Evolutionary conservation across 2,329 filamentous ascomycete species (phyloP).

Genomic region (Beauveria brongniartii): DNA sequence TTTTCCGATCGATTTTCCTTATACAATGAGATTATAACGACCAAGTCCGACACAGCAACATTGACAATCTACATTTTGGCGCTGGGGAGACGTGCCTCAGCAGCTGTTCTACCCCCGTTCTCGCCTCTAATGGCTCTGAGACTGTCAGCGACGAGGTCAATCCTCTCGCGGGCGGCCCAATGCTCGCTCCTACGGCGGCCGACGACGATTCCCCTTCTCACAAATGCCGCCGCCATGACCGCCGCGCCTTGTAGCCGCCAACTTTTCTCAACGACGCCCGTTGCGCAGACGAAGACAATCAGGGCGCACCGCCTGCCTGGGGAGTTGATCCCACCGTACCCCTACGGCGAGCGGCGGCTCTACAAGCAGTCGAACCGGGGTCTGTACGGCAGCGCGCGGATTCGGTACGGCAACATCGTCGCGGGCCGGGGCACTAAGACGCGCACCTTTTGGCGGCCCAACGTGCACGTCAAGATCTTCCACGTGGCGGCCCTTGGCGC

Average conservation of each 20-base stretch:
- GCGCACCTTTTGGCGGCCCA: constrained; percentile 62
- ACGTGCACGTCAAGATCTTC: constrained; percentile 61
- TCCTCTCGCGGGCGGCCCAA: constrained; percentile 4
- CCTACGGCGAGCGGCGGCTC: constrained; percentile 58
- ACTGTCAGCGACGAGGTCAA: constrained; percentile 6
- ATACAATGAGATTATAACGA: neutral
- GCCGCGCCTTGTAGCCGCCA: constrained; percentile 11
- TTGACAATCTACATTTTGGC: neutral
- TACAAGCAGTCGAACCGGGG: constrained; percentile 78
- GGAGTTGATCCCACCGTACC: constrained; percentile 57
- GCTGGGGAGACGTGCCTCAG: neutral
- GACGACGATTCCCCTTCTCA: neutral
- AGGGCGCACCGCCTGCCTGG: constrained; percentile 36
- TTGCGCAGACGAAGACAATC: constrained; percentile 32
- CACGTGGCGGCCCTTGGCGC: constrained; percentile 55
- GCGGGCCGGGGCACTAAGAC: constrained; percentile 65
- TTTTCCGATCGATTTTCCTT: neutral
- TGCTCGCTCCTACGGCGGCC: neutral
- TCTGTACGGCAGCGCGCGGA: constrained; percentile 61
- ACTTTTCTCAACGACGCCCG: constrained; percentile 30
- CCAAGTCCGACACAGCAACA: neutral
- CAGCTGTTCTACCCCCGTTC: neutral
- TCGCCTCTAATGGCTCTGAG: constrained; percentile 5
- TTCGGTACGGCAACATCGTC: constrained; percentile 74
- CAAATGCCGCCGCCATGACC: constrained; percentile 5